A percentile compares a stretch with the other conserved stretches of the same genome.
These are phyloP conservation scores for Sesbania bispinosa DNA, from an alignment of 306 rosid species.

Conservation along the genomic window DNA sequence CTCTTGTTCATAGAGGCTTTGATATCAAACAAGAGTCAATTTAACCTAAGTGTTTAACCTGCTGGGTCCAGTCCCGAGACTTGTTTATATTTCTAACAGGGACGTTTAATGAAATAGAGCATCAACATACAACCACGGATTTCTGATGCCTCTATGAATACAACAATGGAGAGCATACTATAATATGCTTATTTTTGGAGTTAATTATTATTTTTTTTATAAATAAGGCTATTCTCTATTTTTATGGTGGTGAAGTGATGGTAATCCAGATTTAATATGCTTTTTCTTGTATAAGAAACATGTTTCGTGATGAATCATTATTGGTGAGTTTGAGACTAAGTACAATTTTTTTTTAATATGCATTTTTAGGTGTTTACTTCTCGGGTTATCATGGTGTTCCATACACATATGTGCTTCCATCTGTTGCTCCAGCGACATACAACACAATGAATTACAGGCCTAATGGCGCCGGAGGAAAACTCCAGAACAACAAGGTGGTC, in stretches of 20 bases:
- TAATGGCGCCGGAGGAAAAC: constrained; percentile 76
- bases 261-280: neutral
- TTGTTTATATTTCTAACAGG: neutral
- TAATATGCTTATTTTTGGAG: neutral
- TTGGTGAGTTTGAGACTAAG: constrained; percentile 35
- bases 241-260: neutral
- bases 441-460: constrained; percentile 59
- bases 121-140: neutral
- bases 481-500: constrained; percentile 79
- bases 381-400: constrained; percentile 69
- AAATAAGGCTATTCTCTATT: neutral
- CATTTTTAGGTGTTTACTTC: constrained; percentile 60
- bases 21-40: neutral
- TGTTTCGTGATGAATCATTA: constrained; percentile 3
- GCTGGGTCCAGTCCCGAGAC: neutral
- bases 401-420: constrained; percentile 63
- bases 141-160: neutral
- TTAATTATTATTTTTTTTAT: neutral
- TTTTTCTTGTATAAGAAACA: neutral
- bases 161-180: neutral
- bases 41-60: neutral
- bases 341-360: constrained; percentile 28
- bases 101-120: constrained; percentile 6
- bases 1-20: neutral
- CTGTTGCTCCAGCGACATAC: constrained; percentile 73